A percentile compares a stretch with the other conserved stretches of the same genome.
phyloP scores from a whole-genome alignment of 345 rosid genomes.

The Pugionium dolabratum region DNA sequence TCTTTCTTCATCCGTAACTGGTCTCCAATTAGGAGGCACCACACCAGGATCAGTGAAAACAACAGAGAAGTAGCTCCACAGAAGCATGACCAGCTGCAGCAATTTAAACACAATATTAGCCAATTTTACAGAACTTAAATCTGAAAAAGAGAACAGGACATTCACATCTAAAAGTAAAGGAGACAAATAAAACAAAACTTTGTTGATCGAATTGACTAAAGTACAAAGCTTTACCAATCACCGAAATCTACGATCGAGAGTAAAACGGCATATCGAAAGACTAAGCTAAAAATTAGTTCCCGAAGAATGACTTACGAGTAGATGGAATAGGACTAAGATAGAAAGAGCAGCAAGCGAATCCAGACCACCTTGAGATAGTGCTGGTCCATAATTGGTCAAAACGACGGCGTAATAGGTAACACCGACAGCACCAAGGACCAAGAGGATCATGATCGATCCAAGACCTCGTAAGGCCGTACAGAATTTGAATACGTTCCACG shows the following conservation, averaged over 20 bases:
- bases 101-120: not conserved
- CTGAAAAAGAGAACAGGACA: not conserved
- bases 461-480: slow-evolving; percentile 73
- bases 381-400: slow-evolving; percentile 63
- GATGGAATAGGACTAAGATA: slow-evolving; percentile 75
- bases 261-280: not conserved
- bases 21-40: slow-evolving; percentile 96
- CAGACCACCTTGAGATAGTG: slow-evolving; percentile 52
- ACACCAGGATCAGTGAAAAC: slow-evolving; percentile 93
- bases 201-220: slow-evolving; percentile 1
- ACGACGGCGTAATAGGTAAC: slow-evolving; percentile 78
- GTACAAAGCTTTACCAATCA: slow-evolving; percentile 50
- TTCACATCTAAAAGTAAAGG: slow-evolving; percentile 6
- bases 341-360: slow-evolving; percentile 53
- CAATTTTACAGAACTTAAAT: too few relatives aligned
- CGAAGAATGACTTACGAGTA: slow-evolving; percentile 51
- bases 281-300: not conserved
- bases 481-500: slow-evolving; percentile 80
- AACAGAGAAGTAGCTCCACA: slow-evolving; percentile 99
- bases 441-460: slow-evolving; percentile 74
- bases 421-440: slow-evolving; percentile 75
- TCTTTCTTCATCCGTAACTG: slow-evolving; percentile 76
- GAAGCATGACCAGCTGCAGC: slow-evolving; percentile 78
- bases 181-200: not conserved
- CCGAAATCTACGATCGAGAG: not conserved